Conservation (phyloP, 139 green algal genomes). For the Chlorella sp. region DNA sequence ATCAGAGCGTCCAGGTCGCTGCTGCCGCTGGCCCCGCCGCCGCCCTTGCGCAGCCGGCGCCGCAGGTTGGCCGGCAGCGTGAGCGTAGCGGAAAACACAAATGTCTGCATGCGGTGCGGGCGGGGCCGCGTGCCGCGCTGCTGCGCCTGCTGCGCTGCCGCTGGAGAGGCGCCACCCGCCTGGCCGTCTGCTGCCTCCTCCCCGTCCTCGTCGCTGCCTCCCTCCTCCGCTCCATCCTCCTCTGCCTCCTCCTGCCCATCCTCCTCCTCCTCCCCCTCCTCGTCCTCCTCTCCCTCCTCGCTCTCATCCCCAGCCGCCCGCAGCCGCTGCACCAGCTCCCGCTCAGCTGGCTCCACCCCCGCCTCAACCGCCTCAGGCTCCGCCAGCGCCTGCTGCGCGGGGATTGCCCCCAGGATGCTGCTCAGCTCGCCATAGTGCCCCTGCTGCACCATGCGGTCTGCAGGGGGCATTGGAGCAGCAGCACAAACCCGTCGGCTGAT, state of each 20-base stretch:
- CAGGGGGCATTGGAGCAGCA: background rate
- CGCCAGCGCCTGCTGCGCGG: background rate
- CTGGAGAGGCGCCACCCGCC: too few relatives aligned
- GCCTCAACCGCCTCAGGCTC: background rate
- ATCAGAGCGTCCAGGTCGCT: slow-evolving; percentile 82
- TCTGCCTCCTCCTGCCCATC: background rate
- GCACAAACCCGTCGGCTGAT: background rate
- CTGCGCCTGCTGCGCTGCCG: background rate
- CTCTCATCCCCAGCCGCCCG: slow-evolving; percentile 5
- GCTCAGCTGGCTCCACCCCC: background rate
- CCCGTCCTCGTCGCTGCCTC: too few relatives aligned
- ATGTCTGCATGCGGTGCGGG: slow-evolving; percentile 76
- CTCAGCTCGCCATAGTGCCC: slow-evolving; percentile 86
- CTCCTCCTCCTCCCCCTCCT: slow-evolving; percentile 9
- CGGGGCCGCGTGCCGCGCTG: background rate
- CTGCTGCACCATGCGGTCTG: slow-evolving; percentile 92
- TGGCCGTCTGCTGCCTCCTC: too few relatives aligned
- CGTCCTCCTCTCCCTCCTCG: slow-evolving; percentile 2
- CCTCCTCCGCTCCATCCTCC: too few relatives aligned
- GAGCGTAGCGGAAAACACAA: slow-evolving; percentile 97
- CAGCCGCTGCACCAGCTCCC: background rate
- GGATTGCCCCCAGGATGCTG: slow-evolving; percentile 78
- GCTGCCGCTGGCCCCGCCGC: slow-evolving; percentile 68
- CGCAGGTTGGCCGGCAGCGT: slow-evolving; percentile 83
- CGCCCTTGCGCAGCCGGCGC: slow-evolving; percentile 69